phyloP scores from a whole-genome alignment of 306 rosid genomes.

The Trifolium fragiferum region DNA sequence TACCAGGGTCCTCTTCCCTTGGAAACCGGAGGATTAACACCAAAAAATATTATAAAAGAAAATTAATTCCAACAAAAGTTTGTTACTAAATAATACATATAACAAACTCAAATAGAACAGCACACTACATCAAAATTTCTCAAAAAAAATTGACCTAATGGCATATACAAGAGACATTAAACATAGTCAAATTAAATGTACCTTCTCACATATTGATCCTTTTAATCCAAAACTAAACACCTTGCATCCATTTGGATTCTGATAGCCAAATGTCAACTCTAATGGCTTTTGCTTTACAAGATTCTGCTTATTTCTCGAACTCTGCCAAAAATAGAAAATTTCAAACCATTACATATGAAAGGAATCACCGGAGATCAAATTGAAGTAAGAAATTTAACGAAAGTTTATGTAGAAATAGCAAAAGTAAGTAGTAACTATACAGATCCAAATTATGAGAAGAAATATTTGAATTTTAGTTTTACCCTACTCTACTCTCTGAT shows the following conservation, averaged over 20 bases:
- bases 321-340: constrained; percentile 47
- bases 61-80: constrained; percentile 11
- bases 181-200: constrained; percentile 37
- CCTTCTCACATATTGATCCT: constrained; percentile 49
- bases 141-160: background rate
- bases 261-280: constrained; percentile 45
- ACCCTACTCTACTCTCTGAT: too few relatives aligned
- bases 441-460: constrained; percentile 16
- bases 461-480: too few relatives aligned
- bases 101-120: constrained; percentile 22
- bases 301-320: constrained; percentile 43
- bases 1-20: too few relatives aligned
- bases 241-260: constrained; percentile 40
- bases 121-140: constrained; percentile 19
- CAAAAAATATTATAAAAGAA: too few relatives aligned
- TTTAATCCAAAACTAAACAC: constrained; percentile 42
- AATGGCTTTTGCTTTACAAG: constrained; percentile 40
- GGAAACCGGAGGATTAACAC: too few relatives aligned
- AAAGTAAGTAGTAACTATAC: background rate
- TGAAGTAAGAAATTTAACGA: background rate
- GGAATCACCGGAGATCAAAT: background rate
- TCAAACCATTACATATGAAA: constrained; percentile 19
- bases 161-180: constrained; percentile 25
- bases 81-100: background rate
- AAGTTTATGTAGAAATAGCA: background rate